Evolutionary conservation across 2,329 filamentous ascomycete species (phyloP).

Genomic region (Paecilomyces dactylethromorphus): DNA sequence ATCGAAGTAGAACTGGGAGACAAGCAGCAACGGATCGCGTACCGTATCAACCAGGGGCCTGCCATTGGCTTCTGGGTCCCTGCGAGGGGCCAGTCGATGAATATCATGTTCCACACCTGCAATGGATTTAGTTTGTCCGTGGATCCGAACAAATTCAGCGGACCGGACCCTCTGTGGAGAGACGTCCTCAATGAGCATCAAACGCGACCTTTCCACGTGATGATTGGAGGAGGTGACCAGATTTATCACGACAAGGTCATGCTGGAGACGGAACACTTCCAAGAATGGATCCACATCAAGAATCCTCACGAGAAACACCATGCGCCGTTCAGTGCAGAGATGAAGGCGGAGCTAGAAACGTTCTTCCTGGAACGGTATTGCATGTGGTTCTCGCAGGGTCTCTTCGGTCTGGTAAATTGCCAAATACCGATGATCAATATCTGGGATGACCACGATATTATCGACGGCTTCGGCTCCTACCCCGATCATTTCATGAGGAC

Average conservation of each 20-base stretch:
- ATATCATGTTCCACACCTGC: slow-evolving; percentile 97
- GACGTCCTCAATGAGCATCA: slow-evolving; percentile 92
- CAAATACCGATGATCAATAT: slow-evolving; percentile 99
- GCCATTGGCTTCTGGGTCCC: slow-evolving; percentile 93
- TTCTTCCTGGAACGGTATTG: slow-evolving; percentile 87
- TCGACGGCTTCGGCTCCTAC: slow-evolving; percentile 90
- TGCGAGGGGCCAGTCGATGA: slow-evolving; percentile 77
- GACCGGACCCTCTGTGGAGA: slow-evolving; percentile 93
- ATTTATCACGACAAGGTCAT: slow-evolving; percentile 89
- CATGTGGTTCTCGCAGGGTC: slow-evolving; percentile 92
- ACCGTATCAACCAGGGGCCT: slow-evolving; percentile 89
- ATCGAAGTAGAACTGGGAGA: slow-evolving; percentile 80
- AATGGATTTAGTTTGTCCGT: slow-evolving; percentile 87
- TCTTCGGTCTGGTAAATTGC: slow-evolving; percentile 85
- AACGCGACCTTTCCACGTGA: slow-evolving; percentile 88
- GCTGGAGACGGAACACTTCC: slow-evolving; percentile 67
- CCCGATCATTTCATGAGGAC: slow-evolving; percentile 86
- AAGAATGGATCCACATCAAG: slow-evolving; percentile 75
- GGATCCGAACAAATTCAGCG: slow-evolving; percentile 73
- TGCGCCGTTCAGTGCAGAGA: slow-evolving; percentile 67
- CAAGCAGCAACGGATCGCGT: slow-evolving; percentile 79
- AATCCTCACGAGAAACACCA: slow-evolving; percentile 74
- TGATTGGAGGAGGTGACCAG: slow-evolving; percentile 95
- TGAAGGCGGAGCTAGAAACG: slow-evolving; percentile 80
- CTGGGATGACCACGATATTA: slow-evolving; percentile 91